Base-by-base conservation (phyloP, 805 yeast genomes). In the Metschnikowia anglica region DNA sequence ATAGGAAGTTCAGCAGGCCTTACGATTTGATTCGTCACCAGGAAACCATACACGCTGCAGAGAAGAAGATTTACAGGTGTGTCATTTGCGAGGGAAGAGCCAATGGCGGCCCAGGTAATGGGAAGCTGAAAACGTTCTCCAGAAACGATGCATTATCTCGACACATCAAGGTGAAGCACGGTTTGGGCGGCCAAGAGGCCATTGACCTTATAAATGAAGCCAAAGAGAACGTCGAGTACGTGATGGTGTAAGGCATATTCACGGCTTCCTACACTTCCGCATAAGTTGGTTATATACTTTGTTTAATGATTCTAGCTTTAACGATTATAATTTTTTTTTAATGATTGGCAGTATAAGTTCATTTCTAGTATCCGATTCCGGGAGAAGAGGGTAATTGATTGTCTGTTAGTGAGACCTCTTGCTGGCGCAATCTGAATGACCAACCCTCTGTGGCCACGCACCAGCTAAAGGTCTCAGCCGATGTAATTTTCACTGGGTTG, bases 1-100 rank as follows among this genome's bases (percentile, higher is more conserved):
- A 75, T 53, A 86, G 86, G 65, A 81, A 81, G 56, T 91, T 91
- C 59, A 88, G 97, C 13, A 79, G 99, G 58, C 74, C 76, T 13
- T 70, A 70, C 46, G 76, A 70, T 53, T 61, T 70, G 50, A 67
- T 70, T 16, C 63, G 76, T 45, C 76, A 70, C 53, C 74, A 70
- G 55, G 74, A 70, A 48, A 70, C 76, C n/a, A 68, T 70, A n/a
- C 76, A 70, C 51, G 74, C 76, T 1, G 42, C 71, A 5, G 65
- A 65, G 55, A 70, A 70, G 65, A 70, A 70, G 59, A 68, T 70
- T 16, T 70, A 65, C 50, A 55, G 76, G 34, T 70, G 76, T 58
- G 74, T 70, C 23, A 68, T 70, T 19, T 70, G 76, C 51, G 76
- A 70, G 56, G 74, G 74, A 19, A 56, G 76, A 44, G 58, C 62